Percentiles rank a stretch among this genome's conserved stretches.
Evolutionary conservation across 352 stramenopile genomes (phyloP).

Genomic region (Pythium aristosporum): DNA sequence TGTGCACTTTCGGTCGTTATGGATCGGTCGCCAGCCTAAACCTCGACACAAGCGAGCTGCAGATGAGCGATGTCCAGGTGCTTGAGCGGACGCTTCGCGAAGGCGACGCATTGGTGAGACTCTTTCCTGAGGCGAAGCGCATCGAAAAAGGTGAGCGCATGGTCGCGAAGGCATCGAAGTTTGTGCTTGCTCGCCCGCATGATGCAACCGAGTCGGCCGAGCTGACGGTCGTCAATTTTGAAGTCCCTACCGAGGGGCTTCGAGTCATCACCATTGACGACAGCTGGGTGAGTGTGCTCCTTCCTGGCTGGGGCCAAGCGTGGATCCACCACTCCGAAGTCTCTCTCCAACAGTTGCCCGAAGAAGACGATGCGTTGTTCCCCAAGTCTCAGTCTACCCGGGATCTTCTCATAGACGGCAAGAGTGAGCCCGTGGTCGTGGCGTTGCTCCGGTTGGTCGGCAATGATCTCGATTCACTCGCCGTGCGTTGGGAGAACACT

Average conservation of each 20-base stretch:
- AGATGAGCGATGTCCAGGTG: no score
- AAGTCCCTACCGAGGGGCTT: background rate
- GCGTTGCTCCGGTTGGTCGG: no score
- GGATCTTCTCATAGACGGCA: no score
- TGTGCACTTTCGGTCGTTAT: background rate
- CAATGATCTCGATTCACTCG: no score
- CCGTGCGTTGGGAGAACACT: no score
- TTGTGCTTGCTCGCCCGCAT: background rate
- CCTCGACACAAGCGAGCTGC: no score
- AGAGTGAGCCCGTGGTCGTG: no score
- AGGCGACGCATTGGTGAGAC: background rate
- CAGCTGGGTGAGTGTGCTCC: background rate
- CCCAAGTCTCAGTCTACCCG: no score
- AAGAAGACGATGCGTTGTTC: no score
- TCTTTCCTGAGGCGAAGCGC: background rate
- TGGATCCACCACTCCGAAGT: background rate
- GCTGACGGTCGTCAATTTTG: background rate
- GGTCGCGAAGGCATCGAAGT: background rate
- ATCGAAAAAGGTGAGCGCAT: background rate
- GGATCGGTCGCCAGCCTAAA: no score
- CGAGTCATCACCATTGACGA: background rate
- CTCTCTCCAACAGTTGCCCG: no score
- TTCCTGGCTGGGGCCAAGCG: slow-evolving; percentile 1
- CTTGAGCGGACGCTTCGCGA: background rate
- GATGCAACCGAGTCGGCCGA: background rate